A percentile compares a stretch with the other conserved stretches of the same genome.
These are phyloP conservation scores for Davidsoniella australis DNA, from an alignment of 2,329 filamentous ascomycete species.

Conservation along the genomic window DNA sequence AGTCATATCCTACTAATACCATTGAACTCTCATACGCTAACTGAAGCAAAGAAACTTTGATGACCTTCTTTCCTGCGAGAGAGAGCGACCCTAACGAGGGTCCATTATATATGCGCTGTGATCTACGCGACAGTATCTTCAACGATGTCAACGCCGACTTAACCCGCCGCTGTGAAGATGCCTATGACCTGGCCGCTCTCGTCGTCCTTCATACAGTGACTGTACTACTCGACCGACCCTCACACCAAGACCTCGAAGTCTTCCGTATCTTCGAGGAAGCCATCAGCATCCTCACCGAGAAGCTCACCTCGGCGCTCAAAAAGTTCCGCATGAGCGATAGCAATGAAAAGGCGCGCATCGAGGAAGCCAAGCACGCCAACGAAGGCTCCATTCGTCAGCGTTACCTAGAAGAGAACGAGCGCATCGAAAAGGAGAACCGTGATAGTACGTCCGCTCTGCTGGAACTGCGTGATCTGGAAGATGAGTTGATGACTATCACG, in stretches of 20 bases:
- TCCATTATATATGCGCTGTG: constrained; percentile 40
- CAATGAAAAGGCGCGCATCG: constrained; percentile 25
- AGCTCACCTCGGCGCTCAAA: constrained; percentile 45
- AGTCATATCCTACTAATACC: constrained; percentile 13
- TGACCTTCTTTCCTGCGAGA: constrained; percentile 38
- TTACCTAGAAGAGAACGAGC: constrained; percentile 24
- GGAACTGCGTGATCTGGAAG: constrained; percentile 46
- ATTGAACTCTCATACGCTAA: background rate
- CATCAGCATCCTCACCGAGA: constrained; percentile 46
- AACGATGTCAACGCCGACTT: constrained; percentile 49
- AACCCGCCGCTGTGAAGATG: constrained; percentile 43
- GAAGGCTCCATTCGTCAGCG: constrained; percentile 23
- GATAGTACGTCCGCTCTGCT: constrained; percentile 45
- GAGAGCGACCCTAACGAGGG: constrained; percentile 38
- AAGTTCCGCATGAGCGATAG: constrained; percentile 42
- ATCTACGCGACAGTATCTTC: constrained; percentile 46
- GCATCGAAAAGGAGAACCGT: constrained; percentile 39
- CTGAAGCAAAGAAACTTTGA: constrained; percentile 25
- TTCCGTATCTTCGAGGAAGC: constrained; percentile 51
- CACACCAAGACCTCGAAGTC: constrained; percentile 43
- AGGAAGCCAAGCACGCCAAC: constrained; percentile 23
- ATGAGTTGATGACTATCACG: constrained; percentile 40
- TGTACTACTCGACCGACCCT: constrained; percentile 40
- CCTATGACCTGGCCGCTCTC: constrained; percentile 44
- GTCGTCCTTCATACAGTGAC: constrained; percentile 44